These are phyloP conservation scores for Saccharomyces uvarum DNA, from an alignment of 1,139 yeast genomes.

Conservation along the genomic window DNA sequence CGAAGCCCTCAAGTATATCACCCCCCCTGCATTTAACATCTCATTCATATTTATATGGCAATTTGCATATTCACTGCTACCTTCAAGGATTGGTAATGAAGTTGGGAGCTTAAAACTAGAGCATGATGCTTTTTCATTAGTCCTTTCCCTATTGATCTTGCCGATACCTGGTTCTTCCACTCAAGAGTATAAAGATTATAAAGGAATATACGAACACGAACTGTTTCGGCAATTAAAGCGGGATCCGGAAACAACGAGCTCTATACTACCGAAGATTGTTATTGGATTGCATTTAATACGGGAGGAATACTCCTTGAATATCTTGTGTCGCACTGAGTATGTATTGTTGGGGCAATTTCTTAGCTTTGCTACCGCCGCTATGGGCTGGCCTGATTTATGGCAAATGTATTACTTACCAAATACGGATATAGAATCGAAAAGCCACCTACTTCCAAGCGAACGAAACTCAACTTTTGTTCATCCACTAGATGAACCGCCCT, in stretches of 20 bases:
- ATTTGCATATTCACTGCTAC: conserved; percentile 11
- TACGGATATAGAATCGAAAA: conserved; percentile 12
- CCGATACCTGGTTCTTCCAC: neutral
- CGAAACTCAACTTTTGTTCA: conserved; percentile 16
- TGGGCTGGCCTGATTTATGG: conserved; percentile 76
- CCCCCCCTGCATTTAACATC: conserved; percentile 10
- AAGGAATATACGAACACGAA: neutral
- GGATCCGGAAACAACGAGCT: conserved; percentile 2
- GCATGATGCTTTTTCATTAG: neutral
- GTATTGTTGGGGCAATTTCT: conserved; percentile 45
- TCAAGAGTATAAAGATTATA: neutral
- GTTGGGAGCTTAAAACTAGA: neutral
- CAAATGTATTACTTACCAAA: conserved; percentile 41
- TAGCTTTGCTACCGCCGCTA: conserved; percentile 56
- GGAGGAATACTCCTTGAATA: conserved; percentile 64
- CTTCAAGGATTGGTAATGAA: neutral
- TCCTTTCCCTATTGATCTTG: neutral
- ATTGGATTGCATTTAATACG: conserved; percentile 65
- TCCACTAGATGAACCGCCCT: conserved; percentile 31
- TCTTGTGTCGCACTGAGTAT: conserved; percentile 37
- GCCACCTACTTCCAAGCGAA: neutral
- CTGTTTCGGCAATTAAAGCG: neutral
- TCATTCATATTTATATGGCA: conserved; percentile 21
- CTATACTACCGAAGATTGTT: conserved; percentile 49
- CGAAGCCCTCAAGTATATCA: conserved; percentile 15